Evolutionary conservation across 495 filamentous ascomycete genomes (phyloP).

Genomic region (Penicillium flavigenum): DNA sequence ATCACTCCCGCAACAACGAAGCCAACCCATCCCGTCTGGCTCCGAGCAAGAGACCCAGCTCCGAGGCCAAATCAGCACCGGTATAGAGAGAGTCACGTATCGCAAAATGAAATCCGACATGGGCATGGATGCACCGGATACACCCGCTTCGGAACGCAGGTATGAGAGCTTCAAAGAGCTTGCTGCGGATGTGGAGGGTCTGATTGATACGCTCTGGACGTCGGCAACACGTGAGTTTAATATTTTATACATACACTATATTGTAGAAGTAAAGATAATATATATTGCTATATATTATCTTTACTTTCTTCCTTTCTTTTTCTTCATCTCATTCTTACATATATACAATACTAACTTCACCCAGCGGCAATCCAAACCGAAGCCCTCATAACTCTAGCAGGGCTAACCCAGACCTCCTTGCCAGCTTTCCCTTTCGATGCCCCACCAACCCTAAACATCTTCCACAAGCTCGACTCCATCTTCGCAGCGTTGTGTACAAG

Average conservation of each 20-base stretch:
- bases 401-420: slow-evolving; percentile 64
- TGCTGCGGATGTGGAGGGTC: slow-evolving; percentile 63
- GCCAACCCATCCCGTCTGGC: slow-evolving; percentile 64
- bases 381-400: slow-evolving; percentile 74
- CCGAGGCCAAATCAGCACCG: slow-evolving; percentile 19
- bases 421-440: slow-evolving; percentile 66
- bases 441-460: slow-evolving; percentile 58
- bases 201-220: slow-evolving; percentile 79
- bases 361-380: slow-evolving; percentile 79
- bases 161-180: slow-evolving; percentile 70
- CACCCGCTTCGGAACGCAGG: slow-evolving; percentile 52
- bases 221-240: slow-evolving; percentile 71
- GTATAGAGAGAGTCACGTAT: slow-evolving; percentile 24
- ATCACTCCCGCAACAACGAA: slow-evolving; percentile 34
- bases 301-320: background rate
- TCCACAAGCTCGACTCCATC: slow-evolving; percentile 74
- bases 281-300: background rate
- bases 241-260: background rate
- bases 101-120: slow-evolving; percentile 63
- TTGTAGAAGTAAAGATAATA: background rate
- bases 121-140: slow-evolving; percentile 41
- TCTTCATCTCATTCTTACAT: background rate
- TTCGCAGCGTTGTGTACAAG: slow-evolving; percentile 72
- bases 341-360: background rate
- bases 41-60: slow-evolving; percentile 67